A percentile compares a stretch with the other conserved stretches of the same genome.
These are phyloP conservation scores for Plasmodium chabaudi DNA, from an alignment of 169 alveolate genomes.

Conservation along the genomic window DNA sequence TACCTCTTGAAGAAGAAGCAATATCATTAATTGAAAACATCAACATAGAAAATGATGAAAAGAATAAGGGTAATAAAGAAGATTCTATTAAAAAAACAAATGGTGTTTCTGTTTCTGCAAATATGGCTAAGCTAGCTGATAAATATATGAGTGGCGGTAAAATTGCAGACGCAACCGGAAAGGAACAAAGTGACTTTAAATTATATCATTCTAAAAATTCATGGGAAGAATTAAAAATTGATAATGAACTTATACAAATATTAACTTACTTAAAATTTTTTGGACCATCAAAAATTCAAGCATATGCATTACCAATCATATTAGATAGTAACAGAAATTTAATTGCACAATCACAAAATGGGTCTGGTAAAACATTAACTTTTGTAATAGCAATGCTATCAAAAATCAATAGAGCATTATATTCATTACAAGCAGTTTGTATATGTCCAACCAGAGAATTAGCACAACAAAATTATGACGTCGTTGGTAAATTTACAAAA, in stretches of 20 bases:
- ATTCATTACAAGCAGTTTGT: constrained; percentile 89
- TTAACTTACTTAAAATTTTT: constrained; percentile 77
- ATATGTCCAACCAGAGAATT: constrained; percentile 98
- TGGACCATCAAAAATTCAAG: constrained; percentile 89
- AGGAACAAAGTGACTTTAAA: constrained; percentile 48
- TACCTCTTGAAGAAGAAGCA: constrained; percentile 66
- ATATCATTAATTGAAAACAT: constrained; percentile 50
- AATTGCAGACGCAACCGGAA: background rate
- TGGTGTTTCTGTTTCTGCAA: background rate
- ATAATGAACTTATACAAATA: constrained; percentile 79
- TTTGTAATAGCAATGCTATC: constrained; percentile 95
- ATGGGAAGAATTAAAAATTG: constrained; percentile 81
- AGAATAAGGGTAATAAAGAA: background rate
- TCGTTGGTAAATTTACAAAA: constrained; percentile 92
- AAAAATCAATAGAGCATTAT: constrained; percentile 87
- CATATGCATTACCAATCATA: constrained; percentile 87
- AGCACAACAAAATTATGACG: constrained; percentile 94
- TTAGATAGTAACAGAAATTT: constrained; percentile 79
- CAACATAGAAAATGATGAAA: constrained; percentile 8
- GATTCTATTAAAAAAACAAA: too few relatives aligned
- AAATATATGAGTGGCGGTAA: background rate
- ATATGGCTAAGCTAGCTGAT: background rate
- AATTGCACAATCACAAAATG: constrained; percentile 97
- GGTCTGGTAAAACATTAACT: constrained; percentile 98
- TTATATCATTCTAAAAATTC: constrained; percentile 78